These are phyloP conservation scores for Fusarium armeniacum DNA, from an alignment of 2,329 filamentous ascomycete genomes.

Conservation along the genomic window DNA sequence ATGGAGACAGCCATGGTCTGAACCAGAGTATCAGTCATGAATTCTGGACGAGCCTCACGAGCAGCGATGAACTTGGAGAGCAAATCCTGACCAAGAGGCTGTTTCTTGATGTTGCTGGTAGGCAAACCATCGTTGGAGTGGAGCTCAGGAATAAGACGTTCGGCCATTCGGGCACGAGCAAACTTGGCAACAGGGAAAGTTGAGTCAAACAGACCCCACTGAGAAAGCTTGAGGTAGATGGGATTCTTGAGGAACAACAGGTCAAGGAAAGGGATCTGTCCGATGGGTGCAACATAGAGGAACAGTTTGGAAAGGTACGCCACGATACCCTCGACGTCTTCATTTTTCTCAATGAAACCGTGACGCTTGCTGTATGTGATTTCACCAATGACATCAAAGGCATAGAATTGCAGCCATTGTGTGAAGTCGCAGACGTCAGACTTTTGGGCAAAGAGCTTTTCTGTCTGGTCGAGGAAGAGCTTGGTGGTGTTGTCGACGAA, in stretches of 20 bases:
- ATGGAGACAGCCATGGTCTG: slow-evolving; percentile 80
- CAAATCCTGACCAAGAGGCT: slow-evolving; percentile 67
- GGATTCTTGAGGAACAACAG: slow-evolving; percentile 81
- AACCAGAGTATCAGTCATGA: slow-evolving; percentile 79
- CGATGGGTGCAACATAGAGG: slow-evolving; percentile 79
- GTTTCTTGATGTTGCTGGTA: slow-evolving; percentile 55
- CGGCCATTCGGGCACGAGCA: slow-evolving; percentile 75
- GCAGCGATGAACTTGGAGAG: slow-evolving; percentile 81
- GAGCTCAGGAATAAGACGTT: slow-evolving; percentile 68
- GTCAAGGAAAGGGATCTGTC: slow-evolving; percentile 81
- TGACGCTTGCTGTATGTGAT: slow-evolving; percentile 82
- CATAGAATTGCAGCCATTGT: slow-evolving; percentile 83
- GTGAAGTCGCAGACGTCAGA: slow-evolving; percentile 68
- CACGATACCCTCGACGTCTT: slow-evolving; percentile 82
- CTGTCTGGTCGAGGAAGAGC: slow-evolving; percentile 76
- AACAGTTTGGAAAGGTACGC: slow-evolving; percentile 74
- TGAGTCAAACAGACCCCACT: slow-evolving; percentile 75
- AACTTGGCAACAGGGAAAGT: slow-evolving; percentile 82
- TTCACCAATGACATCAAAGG: slow-evolving; percentile 85
- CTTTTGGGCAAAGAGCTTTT: slow-evolving; percentile 65
- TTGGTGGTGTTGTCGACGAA: slow-evolving; percentile 82
- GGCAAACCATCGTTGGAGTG: slow-evolving; percentile 50
- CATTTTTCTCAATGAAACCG: slow-evolving; percentile 80
- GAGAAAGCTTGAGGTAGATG: slow-evolving; percentile 75
- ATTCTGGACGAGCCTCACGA: slow-evolving; percentile 74